Evolutionary conservation across 2,329 filamentous ascomycete species (phyloP), one percentile per base, ranked within the genome.

Genomic region (Sarocladium oryzae): DNA sequence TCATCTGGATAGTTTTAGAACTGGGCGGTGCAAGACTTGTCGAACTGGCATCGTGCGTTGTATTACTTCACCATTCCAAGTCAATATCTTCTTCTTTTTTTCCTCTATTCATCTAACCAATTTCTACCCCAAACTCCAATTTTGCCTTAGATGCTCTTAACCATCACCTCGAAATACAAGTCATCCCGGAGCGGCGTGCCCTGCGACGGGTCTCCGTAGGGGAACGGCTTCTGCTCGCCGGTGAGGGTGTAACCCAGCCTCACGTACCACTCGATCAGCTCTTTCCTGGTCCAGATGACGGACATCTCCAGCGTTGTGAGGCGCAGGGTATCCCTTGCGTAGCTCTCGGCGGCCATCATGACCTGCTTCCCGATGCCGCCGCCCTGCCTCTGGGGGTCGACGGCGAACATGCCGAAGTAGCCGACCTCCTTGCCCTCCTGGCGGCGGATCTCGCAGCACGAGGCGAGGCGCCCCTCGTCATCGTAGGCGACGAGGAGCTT

Each of bases 391-490:
- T 51, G 51, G 2, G 71, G 70, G 33, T 72, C 67, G 0, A 78
- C 74, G 36, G 74, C 74, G 18, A 78, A 74, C 32, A 77, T 65
- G 49, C 72, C 73, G 49, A 77, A 74, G 59, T 75, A 72, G 16
- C 65, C 67, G 32, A 63, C 53, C 30, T 54, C 59, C 24, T 55
- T 54, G 23, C 30, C 33, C 32, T 55, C 53, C 16, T 58, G 61
- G 28, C 58, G 60, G 23, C 64, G 53, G 3, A 77, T 52, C 52
- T 76, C 73, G 58, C 71, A 75, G 64, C 73, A 76, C n/a, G 66
- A 67, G 2, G 71, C 61, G 2, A 73, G 61, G 0, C 49, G 35
- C 36, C 56, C 55, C 2, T 51, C 49, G 6, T 56, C 24, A 49
- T 69, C 63, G 23, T 63, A 58, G 21, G 67, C 70, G 13, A 73